Evolutionary conservation across 1,139 yeast species (phyloP).

Genomic region (Blastobotrys apis): DNA sequence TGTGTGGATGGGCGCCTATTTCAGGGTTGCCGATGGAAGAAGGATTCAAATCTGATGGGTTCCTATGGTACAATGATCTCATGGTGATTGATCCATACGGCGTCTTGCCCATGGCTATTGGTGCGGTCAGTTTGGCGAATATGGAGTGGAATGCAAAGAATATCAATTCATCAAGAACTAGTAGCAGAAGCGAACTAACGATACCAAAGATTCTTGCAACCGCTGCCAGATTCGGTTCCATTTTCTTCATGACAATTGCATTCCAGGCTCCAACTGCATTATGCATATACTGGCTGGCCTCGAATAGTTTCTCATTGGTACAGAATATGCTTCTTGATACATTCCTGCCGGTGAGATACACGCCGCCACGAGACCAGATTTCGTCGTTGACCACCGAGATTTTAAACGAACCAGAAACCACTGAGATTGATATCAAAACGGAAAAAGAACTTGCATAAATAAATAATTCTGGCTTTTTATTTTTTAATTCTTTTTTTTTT

Average conservation of each 20-base stretch:
- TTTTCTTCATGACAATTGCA: slow-evolving; percentile 77
- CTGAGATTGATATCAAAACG: too few species aligned
- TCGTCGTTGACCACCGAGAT: not conserved
- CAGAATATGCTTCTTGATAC: slow-evolving; percentile 75
- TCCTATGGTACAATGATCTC: slow-evolving; percentile 58
- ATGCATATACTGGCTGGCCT: slow-evolving; percentile 80
- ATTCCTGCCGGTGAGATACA: slow-evolving; percentile 46
- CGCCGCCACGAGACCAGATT: slow-evolving; percentile 12
- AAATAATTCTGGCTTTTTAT: too few species aligned
- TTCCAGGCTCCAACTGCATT: slow-evolving; percentile 83
- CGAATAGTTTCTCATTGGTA: slow-evolving; percentile 66
- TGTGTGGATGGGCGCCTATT: slow-evolving; percentile 62
- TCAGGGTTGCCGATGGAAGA: slow-evolving; percentile 50
- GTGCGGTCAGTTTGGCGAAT: slow-evolving; percentile 65
- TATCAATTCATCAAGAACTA: slow-evolving; percentile 29
- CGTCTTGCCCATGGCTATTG: slow-evolving; percentile 64
- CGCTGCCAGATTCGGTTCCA: slow-evolving; percentile 67
- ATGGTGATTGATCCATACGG: slow-evolving; percentile 60
- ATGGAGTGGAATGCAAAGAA: slow-evolving; percentile 67
- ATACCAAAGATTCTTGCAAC: slow-evolving; percentile 54
- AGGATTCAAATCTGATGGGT: slow-evolving; percentile 50
- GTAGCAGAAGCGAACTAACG: slow-evolving; percentile 28
- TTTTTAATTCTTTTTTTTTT: too few species aligned
- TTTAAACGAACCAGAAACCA: too few species aligned
- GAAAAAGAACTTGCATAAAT: not conserved